Conservation (phyloP, 345 rosid genomes). For the Pistacia vera region DNA sequence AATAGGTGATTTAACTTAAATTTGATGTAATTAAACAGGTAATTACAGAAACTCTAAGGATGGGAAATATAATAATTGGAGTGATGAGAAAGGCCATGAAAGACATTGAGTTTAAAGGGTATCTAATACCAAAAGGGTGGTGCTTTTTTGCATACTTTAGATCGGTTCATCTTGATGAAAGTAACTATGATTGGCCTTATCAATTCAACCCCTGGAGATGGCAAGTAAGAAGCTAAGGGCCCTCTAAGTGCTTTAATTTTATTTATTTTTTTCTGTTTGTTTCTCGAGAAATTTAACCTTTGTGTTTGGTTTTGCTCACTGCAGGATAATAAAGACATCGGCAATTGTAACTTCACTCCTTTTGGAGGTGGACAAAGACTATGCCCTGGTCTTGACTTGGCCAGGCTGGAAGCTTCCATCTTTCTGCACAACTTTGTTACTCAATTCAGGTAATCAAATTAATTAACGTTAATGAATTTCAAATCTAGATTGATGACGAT, state of each 20-base stretch:
- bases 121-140: slow-evolving; percentile 93
- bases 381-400: slow-evolving; percentile 93
- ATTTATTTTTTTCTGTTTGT: neutral
- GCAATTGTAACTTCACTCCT: slow-evolving; percentile 69
- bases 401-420: slow-evolving; percentile 91
- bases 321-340: slow-evolving; percentile 63
- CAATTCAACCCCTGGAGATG: slow-evolving; percentile 96
- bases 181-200: slow-evolving; percentile 76
- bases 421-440: slow-evolving; percentile 87
- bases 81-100: slow-evolving; percentile 92
- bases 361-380: slow-evolving; percentile 97
- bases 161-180: slow-evolving; percentile 94
- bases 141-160: slow-evolving; percentile 81
- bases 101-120: slow-evolving; percentile 79
- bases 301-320: neutral
- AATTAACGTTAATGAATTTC: neutral
- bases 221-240: slow-evolving; percentile 57
- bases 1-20: neutral
- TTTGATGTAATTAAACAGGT: slow-evolving; percentile 48
- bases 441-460: slow-evolving; percentile 67
- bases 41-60: slow-evolving; percentile 84
- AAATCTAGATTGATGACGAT: too few relatives aligned
- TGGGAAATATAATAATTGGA: slow-evolving; percentile 88
- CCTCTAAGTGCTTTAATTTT: neutral
- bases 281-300: neutral